Base-by-base conservation (phyloP, 768 basidiomycete genomes). In the Lactifluus volemus region DNA sequence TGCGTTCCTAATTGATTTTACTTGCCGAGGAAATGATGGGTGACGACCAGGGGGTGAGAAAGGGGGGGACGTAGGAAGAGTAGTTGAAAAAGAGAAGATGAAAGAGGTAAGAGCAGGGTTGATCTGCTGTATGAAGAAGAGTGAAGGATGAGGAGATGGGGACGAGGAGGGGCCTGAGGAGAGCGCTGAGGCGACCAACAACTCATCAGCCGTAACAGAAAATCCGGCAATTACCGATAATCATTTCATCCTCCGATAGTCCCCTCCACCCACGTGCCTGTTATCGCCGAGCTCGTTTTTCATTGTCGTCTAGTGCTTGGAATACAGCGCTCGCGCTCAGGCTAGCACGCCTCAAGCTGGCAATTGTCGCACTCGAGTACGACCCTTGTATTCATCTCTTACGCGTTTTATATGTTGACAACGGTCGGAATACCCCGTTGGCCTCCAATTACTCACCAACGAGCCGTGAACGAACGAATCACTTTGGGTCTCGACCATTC, bases 101-200 rank as follows among this genome's bases (percentile, higher is more conserved):
- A 30, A 17, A 17, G 47, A 42, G 42, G 32, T 25, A 55, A 14
- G 25, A 38, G 55, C 11, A 38, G 52, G 44, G 45, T 42, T 21
- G 44, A 29, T 21, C 29, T 29, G 25, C 36, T 56, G 49, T 38
- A 5, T 19, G 9, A 42, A 53, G 55, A 30, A 49, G 47, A 8
- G 56, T 15, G 38, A 29, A 49, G 25, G 38, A 34, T 25, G 42
- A 29, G 51, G 42, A 61, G 61, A 63, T 63, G 57, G 61, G 56
- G 56, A 63, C 61, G 52, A 45, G 57, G 52, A 58, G 49, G 41
- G 41, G 38, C 50, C 51, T 19, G 51, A 49, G 60, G 54, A 53
- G 56, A 63, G 61, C 61, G 61, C 61, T 49, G 61, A 54, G 56
- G 39, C 47, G 61, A 63, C 61, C 52, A 63, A 49, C 61, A 47